Base-by-base conservation (phyloP, 768 basidiomycete species). In the Pleurotus giganteus region DNA sequence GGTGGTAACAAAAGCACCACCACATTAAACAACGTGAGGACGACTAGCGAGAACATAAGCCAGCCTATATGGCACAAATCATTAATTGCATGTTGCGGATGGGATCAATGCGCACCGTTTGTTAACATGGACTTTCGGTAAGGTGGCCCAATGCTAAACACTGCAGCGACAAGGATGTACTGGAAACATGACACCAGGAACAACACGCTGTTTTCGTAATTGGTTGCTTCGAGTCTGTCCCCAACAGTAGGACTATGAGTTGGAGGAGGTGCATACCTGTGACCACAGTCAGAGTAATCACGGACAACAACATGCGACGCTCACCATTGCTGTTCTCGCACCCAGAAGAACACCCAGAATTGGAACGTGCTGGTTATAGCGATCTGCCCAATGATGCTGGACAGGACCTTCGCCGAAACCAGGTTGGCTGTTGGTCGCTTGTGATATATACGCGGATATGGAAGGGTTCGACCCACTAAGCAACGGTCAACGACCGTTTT, bases 121-220 rank as follows among this genome's bases (percentile, higher is more conserved):
- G 94, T 91, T 84, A 89, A 94, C 80, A 98, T 91, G 23, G 94
- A 81, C 69, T 91, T 89, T 47, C 97, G 84, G 69, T 96, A 99
- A 3, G 97, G 97, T 2, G 95, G 95, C 0, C 97, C 97, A 60
- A 98, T 97, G 67, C 92, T 96, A 74, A 98, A 99, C 0, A 98
- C 94, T 0, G 88, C 96, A 11, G 96, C 97, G 6, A 97, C 91
- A 46, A 98, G 76, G 64, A 98, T 92, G 69, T 99, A 99, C 72
- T 99, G 97, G 84, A 98, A 98, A 58, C 94, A 97, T 8, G 97
- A 98, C 41, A 98, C 76, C 60, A 98, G 71, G 74, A 99, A 99
- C 54, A 99, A 71, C 26, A 82, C 84, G 4, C 97, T 86, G 67
- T 99, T 98, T 69, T 98, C 97, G 63, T 82, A 95, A 67, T 95